Evolutionary conservation across 495 filamentous ascomycete genomes (phyloP).

Genomic region (Tuber brumale): DNA sequence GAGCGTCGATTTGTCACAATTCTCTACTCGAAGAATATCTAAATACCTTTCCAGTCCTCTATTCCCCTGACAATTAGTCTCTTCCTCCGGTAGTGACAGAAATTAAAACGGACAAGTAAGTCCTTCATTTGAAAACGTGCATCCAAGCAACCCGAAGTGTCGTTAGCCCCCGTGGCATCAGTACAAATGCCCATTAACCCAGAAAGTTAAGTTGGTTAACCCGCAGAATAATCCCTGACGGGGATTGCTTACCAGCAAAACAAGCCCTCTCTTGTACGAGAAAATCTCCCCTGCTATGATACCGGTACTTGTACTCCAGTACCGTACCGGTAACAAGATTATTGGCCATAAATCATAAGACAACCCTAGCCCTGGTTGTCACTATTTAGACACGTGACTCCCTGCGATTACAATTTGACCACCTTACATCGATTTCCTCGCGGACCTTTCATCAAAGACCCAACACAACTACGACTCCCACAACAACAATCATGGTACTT

Average conservation of each 20-base stretch:
- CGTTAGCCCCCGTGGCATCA: neutral
- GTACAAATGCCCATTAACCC: neutral
- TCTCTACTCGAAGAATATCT: neutral
- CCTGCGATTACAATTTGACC: constrained; percentile 12
- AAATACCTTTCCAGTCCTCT: neutral
- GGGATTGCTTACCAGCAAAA: neutral
- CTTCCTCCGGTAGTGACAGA: neutral
- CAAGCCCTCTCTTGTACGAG: too few species aligned
- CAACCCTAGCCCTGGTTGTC: constrained; percentile 27
- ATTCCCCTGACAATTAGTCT: neutral
- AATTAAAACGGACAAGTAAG: neutral
- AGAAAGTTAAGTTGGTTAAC: too few species aligned
- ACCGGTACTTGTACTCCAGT: too few species aligned
- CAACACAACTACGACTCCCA: neutral
- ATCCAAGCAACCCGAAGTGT: neutral
- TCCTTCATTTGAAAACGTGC: constrained; percentile 1
- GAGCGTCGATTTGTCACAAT: neutral
- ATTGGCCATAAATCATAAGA: neutral
- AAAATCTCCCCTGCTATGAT: too few species aligned
- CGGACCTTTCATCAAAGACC: constrained; percentile 3
- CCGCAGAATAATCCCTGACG: neutral
- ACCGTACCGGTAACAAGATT: too few species aligned
- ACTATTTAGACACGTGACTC: constrained; percentile 15
- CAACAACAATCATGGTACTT: constrained; percentile 29
- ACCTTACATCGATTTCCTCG: constrained; percentile 16